phyloP scores from a whole-genome alignment of 768 basidiomycete genomes.

The Macrolepiota fuliginosa region DNA sequence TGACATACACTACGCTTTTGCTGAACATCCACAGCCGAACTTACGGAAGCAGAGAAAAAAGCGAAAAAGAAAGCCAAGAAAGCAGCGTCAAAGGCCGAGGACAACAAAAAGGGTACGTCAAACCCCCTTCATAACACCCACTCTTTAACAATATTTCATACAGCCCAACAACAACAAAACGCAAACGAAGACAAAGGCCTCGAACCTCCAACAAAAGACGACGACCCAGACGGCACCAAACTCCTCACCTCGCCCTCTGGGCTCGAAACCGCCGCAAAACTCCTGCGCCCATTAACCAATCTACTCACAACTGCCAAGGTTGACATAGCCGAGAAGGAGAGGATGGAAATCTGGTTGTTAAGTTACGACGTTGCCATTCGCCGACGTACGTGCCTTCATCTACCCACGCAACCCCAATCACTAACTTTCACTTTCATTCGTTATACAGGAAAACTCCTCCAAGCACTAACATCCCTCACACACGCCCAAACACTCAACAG shows the following conservation, averaged over 20 bases:
- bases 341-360: slow-evolving; percentile 70
- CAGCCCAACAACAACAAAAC: slow-evolving; percentile 28
- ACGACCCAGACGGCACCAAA: slow-evolving; percentile 81
- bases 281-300: slow-evolving; percentile 60
- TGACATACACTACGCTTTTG: not conserved
- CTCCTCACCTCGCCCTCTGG: slow-evolving; percentile 60
- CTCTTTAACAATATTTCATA: not conserved
- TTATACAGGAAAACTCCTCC: slow-evolving; percentile 69
- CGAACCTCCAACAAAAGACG: slow-evolving; percentile 62
- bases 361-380: slow-evolving; percentile 82
- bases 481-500: slow-evolving; percentile 51
- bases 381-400: slow-evolving; percentile 76
- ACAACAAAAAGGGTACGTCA: slow-evolving; percentile 62
- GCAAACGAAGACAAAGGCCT: slow-evolving; percentile 71
- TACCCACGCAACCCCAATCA: not conserved
- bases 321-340: slow-evolving; percentile 19
- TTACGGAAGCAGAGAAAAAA: slow-evolving; percentile 71
- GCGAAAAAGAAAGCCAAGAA: slow-evolving; percentile 88
- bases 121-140: slow-evolving; percentile 6
- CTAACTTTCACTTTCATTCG: not conserved
- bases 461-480: slow-evolving; percentile 69
- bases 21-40: slow-evolving; percentile 27
- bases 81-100: slow-evolving; percentile 57
- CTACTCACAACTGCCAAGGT: slow-evolving; percentile 32
- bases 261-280: slow-evolving; percentile 72